Evolutionary conservation across 2,329 filamentous ascomycete species (phyloP).

Genomic region (Botrytis tulipae): DNA sequence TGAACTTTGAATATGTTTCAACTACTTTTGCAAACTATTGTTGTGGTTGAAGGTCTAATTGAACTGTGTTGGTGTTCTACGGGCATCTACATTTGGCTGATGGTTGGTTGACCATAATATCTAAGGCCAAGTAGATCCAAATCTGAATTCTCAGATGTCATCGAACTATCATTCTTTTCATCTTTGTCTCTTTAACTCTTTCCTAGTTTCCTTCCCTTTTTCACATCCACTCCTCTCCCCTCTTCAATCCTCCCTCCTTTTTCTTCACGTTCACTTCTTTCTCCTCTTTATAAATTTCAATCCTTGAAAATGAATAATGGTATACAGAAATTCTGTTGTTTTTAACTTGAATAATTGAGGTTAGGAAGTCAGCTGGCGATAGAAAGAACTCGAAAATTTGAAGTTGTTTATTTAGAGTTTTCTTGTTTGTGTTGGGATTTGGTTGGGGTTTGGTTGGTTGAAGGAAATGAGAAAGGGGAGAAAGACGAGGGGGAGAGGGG

Average conservation of each 20-base stretch:
- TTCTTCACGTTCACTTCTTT: background rate
- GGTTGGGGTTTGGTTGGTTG: too few relatives aligned
- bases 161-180: background rate
- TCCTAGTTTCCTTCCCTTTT: too few relatives aligned
- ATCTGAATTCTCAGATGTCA: background rate
- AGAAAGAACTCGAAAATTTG: too few relatives aligned
- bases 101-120: background rate
- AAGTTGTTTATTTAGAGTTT: too few relatives aligned
- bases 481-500: too few relatives aligned
- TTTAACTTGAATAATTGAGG: rapidly evolving
- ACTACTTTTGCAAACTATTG: background rate
- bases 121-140: background rate
- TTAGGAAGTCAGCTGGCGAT: too few relatives aligned
- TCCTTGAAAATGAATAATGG: background rate
- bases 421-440: too few relatives aligned
- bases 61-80: background rate
- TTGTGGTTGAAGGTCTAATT: background rate
- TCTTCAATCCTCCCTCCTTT: too few relatives aligned
- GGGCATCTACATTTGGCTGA: background rate
- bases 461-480: too few relatives aligned
- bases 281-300: rapidly evolving
- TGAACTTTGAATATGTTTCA: background rate
- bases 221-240: background rate
- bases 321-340: background rate
- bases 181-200: background rate